Evolutionary conservation across 495 filamentous ascomycete genomes (phyloP).

Genomic region (Penicillium flavigenum): DNA sequence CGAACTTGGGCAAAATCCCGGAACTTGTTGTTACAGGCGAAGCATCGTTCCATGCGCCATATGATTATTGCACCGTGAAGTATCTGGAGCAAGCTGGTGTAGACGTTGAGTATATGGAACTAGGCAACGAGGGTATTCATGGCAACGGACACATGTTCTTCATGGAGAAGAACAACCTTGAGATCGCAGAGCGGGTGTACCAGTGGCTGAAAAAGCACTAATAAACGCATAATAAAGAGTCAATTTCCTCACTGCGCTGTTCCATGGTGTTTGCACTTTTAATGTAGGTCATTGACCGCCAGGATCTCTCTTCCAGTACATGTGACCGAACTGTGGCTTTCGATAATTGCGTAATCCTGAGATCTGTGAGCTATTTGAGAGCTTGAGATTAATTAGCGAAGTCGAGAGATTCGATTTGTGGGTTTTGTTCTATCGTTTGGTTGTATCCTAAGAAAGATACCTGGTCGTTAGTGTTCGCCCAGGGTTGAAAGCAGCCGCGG

Average conservation of each 20-base stretch:
- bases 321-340: conserved; percentile 1
- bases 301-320: neutral
- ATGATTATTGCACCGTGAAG: conserved; percentile 29
- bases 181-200: conserved; percentile 24
- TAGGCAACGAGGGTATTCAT: conserved; percentile 27
- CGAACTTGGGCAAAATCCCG: conserved; percentile 26
- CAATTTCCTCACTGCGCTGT: neutral
- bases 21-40: conserved; percentile 25
- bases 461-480: too few relatives aligned
- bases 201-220: conserved; percentile 8
- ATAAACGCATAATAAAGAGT: neutral
- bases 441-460: too few relatives aligned
- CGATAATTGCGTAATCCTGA: conserved; percentile 18
- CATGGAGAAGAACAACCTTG: conserved; percentile 31
- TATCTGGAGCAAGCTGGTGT: conserved; percentile 31
- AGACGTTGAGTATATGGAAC: conserved; percentile 19
- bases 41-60: conserved; percentile 30
- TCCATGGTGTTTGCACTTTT: neutral
- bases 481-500: too few relatives aligned
- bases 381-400: neutral
- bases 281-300: neutral
- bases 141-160: conserved; percentile 34
- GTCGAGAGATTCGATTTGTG: neutral
- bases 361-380: neutral
- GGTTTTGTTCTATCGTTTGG: too few relatives aligned